These are phyloP conservation scores for Imleria badia DNA, from an alignment of 768 basidiomycete genomes.

Conservation along the genomic window DNA sequence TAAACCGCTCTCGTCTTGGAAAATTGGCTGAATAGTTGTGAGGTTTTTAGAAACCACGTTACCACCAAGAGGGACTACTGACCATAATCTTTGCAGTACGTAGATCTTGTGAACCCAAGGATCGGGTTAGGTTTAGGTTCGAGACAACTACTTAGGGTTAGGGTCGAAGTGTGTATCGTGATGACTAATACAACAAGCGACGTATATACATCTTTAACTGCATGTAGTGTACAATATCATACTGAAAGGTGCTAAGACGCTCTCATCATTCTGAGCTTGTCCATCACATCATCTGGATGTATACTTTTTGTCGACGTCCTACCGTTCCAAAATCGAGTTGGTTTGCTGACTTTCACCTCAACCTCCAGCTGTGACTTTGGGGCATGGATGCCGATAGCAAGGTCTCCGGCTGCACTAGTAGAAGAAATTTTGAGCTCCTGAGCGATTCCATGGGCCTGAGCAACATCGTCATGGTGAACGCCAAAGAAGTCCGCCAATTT, in stretches of 20 bases:
- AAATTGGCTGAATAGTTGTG: slow-evolving; percentile 53
- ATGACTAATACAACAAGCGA: slow-evolving; percentile 6
- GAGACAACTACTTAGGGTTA: slow-evolving; percentile 19
- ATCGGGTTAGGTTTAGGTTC: slow-evolving; percentile 35
- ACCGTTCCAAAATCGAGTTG: slow-evolving; percentile 41
- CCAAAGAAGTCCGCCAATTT: slow-evolving; percentile 19
- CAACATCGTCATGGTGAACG: slow-evolving; percentile 4
- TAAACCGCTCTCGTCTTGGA: slow-evolving; percentile 65
- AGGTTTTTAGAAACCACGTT: not conserved
- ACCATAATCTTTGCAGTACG: slow-evolving; percentile 19
- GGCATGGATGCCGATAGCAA: not conserved
- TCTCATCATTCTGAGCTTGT: slow-evolving; percentile 44
- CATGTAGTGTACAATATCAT: not conserved
- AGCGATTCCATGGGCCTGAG: not conserved
- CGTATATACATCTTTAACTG: no score
- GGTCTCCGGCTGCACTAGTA: slow-evolving; percentile 1
- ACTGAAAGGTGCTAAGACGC: slow-evolving; percentile 15
- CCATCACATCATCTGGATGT: slow-evolving; percentile 43
- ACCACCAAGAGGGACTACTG: slow-evolving; percentile 1
- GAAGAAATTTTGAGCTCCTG: not conserved
- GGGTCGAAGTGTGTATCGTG: slow-evolving; percentile 4
- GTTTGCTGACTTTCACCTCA: slow-evolving; percentile 40
- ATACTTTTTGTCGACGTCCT: slow-evolving; percentile 31
- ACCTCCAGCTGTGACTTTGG: slow-evolving; percentile 23
- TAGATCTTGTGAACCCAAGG: slow-evolving; percentile 24